Evolutionary conservation across 2,329 filamentous ascomycete genomes (phyloP).

Genomic region (Parasarocladium wereldwijsianum): DNA sequence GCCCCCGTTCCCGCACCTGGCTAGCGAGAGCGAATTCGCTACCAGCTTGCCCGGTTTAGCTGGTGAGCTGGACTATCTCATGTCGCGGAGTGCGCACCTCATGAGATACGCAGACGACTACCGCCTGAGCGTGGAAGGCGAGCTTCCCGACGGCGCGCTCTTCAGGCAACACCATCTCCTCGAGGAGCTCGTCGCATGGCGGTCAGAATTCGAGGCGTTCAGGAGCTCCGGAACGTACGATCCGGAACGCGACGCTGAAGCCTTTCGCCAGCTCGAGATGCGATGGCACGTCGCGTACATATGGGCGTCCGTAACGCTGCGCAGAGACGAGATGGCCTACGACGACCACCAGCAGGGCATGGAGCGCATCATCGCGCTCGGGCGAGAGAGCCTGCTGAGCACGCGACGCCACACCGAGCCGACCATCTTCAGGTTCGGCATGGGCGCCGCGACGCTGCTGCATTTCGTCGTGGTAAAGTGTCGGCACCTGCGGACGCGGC

Average conservation of each 20-base stretch:
- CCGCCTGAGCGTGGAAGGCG: slow-evolving; percentile 9
- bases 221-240: slow-evolving; percentile 2
- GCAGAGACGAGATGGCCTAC: slow-evolving; percentile 17
- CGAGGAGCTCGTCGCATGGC: slow-evolving; percentile 15
- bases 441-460: slow-evolving; percentile 22
- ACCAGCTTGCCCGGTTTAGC: slow-evolving; percentile 7
- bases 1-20: slow-evolving; percentile 9
- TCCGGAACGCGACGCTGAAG: slow-evolving; percentile 2
- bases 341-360: slow-evolving; percentile 18
- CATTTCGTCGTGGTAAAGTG: slow-evolving; percentile 24
- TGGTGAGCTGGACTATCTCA: slow-evolving; percentile 13
- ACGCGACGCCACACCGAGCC: not conserved
- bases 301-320: slow-evolving; percentile 17
- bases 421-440: slow-evolving; percentile 24
- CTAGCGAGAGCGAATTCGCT: too few species aligned
- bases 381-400: slow-evolving; percentile 4
- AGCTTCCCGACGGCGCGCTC: slow-evolving; percentile 7
- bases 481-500: slow-evolving; percentile 18
- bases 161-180: slow-evolving; percentile 11
- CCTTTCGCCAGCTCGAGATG: slow-evolving; percentile 13
- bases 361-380: slow-evolving; percentile 14
- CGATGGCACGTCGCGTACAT: slow-evolving; percentile 17
- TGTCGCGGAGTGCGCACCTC: slow-evolving; percentile 15
- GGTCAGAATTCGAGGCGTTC: slow-evolving; percentile 11
- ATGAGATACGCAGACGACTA: slow-evolving; percentile 15